Percentiles rank a stretch among this genome's conserved stretches.
Conservation (phyloP, 352 stramenopile genomes). For the Blastocystis sp. region DNA sequence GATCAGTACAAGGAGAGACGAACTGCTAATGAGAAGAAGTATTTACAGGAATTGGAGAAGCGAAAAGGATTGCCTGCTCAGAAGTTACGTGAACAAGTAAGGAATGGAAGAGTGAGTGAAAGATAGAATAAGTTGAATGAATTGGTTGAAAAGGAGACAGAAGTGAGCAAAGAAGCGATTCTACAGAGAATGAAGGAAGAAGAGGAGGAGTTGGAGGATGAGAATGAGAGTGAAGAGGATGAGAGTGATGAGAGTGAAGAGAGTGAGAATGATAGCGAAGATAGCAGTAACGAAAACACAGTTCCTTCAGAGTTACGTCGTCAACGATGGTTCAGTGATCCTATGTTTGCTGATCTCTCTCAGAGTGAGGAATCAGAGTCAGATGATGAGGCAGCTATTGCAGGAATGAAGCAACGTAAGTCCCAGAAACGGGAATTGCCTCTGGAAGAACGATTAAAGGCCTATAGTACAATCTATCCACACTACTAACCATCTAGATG, state of each 20-base stretch:
- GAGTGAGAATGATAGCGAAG: constrained; percentile 32
- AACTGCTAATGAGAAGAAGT: constrained; percentile 6
- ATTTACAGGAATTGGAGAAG: constrained; percentile 39
- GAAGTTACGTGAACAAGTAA: constrained; percentile 2
- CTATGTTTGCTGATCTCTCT: constrained; percentile 62
- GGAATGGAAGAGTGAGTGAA: neutral
- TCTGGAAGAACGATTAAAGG: constrained; percentile 56
- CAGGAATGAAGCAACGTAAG: no score
- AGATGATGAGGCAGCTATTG: no score
- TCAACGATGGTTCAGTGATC: constrained; percentile 30
- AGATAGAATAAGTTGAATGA: constrained; percentile 40
- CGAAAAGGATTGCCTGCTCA: constrained; percentile 20
- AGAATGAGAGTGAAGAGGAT: constrained; percentile 21
- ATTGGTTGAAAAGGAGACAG: constrained; percentile 29
- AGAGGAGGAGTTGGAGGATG: constrained; percentile 31
- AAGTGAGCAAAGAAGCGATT: constrained; percentile 15
- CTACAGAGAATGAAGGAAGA: constrained; percentile 49
- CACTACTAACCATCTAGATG: neutral
- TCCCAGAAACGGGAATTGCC: constrained; percentile 45
- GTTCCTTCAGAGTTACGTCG: neutral
- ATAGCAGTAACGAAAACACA: no score
- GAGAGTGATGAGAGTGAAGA: constrained; percentile 49
- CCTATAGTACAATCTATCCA: neutral
- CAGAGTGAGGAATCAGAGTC: constrained; percentile 70
- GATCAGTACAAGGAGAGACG: constrained; percentile 6